A percentile compares a stretch with the other conserved stretches of the same genome.
Evolutionary conservation across 495 filamentous ascomycete genomes (phyloP).

Genomic region (Corynascus novoguineensis): DNA sequence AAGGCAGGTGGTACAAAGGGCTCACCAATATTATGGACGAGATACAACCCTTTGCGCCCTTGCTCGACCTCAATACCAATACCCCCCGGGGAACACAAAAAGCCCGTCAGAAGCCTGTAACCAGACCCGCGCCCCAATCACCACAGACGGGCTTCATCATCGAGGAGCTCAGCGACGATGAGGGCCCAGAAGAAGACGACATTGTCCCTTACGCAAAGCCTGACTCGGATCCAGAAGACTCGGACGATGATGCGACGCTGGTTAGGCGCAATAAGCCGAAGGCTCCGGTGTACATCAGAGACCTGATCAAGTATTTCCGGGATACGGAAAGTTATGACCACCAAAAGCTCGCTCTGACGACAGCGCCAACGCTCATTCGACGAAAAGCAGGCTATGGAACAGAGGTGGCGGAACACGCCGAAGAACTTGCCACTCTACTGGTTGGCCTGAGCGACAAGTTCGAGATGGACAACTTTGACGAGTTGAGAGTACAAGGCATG

Average conservation of each 20-base stretch:
- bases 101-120: slow-evolving; percentile 12
- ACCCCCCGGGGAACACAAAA: slow-evolving; percentile 6
- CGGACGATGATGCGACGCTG: slow-evolving; percentile 84
- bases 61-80: slow-evolving; percentile 26
- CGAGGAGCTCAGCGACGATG: slow-evolving; percentile 61
- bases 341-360: slow-evolving; percentile 70
- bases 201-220: slow-evolving; percentile 81
- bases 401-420: slow-evolving; percentile 75
- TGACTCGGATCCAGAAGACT: slow-evolving; percentile 86
- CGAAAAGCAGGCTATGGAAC: slow-evolving; percentile 82
- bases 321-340: slow-evolving; percentile 80
- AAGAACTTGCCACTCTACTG: slow-evolving; percentile 71
- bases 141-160: slow-evolving; percentile 48
- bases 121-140: slow-evolving; percentile 22
- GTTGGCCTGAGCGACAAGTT: slow-evolving; percentile 78
- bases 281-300: slow-evolving; percentile 86
- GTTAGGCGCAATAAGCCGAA: slow-evolving; percentile 75
- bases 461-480: slow-evolving; percentile 67
- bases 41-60: slow-evolving; percentile 52
- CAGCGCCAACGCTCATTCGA: slow-evolving; percentile 74
- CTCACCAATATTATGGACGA: slow-evolving; percentile 59
- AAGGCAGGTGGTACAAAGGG: slow-evolving; percentile 71
- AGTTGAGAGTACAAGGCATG: slow-evolving; percentile 74
- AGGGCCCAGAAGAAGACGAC: slow-evolving; percentile 59
- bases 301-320: slow-evolving; percentile 71